Evolutionary conservation across 805 yeast species (phyloP).

Genomic region (Hyphopichia homilentoma): DNA sequence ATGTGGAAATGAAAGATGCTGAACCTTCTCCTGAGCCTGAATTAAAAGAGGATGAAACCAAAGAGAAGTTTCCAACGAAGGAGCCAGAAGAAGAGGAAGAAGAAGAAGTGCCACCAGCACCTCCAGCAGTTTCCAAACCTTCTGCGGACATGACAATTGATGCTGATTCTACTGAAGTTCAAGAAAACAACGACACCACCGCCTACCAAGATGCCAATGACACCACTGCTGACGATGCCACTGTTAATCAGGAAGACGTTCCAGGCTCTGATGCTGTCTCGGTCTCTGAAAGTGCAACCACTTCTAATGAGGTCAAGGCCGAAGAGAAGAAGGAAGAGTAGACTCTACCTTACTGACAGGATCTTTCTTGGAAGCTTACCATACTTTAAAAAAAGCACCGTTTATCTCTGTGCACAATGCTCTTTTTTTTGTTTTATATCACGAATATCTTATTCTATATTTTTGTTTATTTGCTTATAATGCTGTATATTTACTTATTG

Average conservation of each 20-base stretch:
- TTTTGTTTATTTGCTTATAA: too few relatives aligned
- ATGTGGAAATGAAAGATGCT: conserved; percentile 12
- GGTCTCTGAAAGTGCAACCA: too few relatives aligned
- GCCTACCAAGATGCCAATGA: conserved; percentile 47
- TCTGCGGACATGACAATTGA: conserved; percentile 26
- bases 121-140: conserved; percentile 10
- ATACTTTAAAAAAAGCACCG: too few relatives aligned
- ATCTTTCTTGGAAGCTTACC: too few relatives aligned
- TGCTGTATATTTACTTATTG: too few relatives aligned
- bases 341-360: too few relatives aligned
- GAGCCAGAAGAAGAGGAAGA: conserved; percentile 7
- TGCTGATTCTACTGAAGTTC: conserved; percentile 48
- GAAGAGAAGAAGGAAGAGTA: too few relatives aligned
- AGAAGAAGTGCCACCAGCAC: conserved; percentile 12
- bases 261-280: too few relatives aligned
- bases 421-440: too few relatives aligned
- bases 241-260: conserved; percentile 26
- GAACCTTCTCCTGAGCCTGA: conserved; percentile 13
- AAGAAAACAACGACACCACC: conserved; percentile 42
- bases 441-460: too few relatives aligned
- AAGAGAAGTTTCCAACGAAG: conserved; percentile 7
- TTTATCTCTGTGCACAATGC: too few relatives aligned
- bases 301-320: too few relatives aligned
- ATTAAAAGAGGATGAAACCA: conserved; percentile 7
- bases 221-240: conserved; percentile 41